Evolutionary conservation across 2,329 filamentous ascomycete genomes (phyloP), one percentile per base, ranked within the genome.

Genomic region (Hypoxylon rubiginosum): DNA sequence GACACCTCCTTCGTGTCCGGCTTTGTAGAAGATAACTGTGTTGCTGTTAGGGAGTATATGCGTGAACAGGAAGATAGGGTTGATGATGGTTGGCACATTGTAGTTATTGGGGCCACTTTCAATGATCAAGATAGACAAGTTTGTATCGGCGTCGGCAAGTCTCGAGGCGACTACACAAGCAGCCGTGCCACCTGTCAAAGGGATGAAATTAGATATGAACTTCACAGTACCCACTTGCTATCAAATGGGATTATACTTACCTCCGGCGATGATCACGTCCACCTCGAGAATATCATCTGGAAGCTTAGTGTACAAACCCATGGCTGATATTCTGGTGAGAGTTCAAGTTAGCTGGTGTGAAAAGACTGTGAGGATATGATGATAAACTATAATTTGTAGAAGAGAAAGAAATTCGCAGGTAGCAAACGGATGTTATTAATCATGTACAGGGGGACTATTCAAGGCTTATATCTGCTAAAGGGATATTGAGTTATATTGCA

Each of bases 1-100:
- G n/a, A n/a, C n/a, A n/a, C 8, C 85, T 76, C 9, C 13, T 34
- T 34, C 9, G 32, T 13, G n/a, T n/a, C n/a, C n/a, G n/a, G n/a
- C n/a, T n/a, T n/a, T n/a, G n/a, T n/a, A n/a, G n/a, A n/a, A n/a
- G n/a, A n/a, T n/a, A n/a, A n/a, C n/a, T n/a, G n/a, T n/a, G n/a
- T n/a, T n/a, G n/a, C n/a, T n/a, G n/a, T n/a, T n/a, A n/a, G n/a
- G n/a, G n/a, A 34, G 32, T 34, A n/a, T 43, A 24, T n/a, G 36
- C 11, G 3, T 17, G 10, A 49, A 58, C 32, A 34, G 13, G 30
- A 58, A 36, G 19, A 19, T 19, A 7, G 55, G 55, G n/a, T 58
- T 24, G 15, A 15, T 24, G 26, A 59, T n/a, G 9, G 36, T 24
- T 7, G 54, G 68, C 10, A 61, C 34, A 1, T 43, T 7, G 28